Evolutionary conservation across 768 basidiomycete genomes (phyloP).

Genomic region (Suillus tomentosus): DNA sequence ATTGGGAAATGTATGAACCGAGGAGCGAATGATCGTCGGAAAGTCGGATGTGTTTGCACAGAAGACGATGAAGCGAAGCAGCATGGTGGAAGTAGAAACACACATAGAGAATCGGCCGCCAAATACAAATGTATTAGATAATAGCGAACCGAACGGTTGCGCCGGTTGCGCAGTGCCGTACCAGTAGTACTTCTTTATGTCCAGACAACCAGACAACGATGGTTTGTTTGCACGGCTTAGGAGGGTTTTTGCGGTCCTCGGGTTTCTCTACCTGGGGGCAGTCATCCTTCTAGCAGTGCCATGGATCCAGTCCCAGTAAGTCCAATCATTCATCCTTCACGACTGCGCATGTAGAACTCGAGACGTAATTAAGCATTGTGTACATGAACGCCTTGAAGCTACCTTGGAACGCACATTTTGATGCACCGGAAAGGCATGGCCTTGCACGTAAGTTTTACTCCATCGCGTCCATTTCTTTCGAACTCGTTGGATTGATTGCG

Average conservation of each 20-base stretch:
- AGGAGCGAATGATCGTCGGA: neutral
- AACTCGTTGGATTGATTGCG: neutral
- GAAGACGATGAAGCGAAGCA: neutral
- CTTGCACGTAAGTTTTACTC: slow-evolving; percentile 63
- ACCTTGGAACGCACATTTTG: slow-evolving; percentile 65
- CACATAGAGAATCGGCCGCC: neutral
- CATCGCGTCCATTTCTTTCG: neutral
- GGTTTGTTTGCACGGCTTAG: slow-evolving; percentile 31
- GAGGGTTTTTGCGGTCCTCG: slow-evolving; percentile 41
- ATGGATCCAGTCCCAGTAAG: slow-evolving; percentile 71
- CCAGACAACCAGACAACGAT: neutral
- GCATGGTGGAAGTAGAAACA: neutral
- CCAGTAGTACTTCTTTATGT: neutral
- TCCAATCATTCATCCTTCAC: slow-evolving; percentile 15
- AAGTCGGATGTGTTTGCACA: neutral
- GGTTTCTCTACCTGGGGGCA: slow-evolving; percentile 52
- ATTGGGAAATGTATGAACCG: neutral
- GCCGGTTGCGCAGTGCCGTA: no score
- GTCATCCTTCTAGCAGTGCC: slow-evolving; percentile 61
- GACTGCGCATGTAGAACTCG: slow-evolving; percentile 21
- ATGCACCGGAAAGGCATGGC: slow-evolving; percentile 75
- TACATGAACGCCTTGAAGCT: slow-evolving; percentile 70
- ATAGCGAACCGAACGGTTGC: no score
- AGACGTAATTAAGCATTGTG: slow-evolving; percentile 41
- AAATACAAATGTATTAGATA: no score